Evolutionary conservation across 768 basidiomycete genomes (phyloP).

Genomic region (Lentinula edodes): DNA sequence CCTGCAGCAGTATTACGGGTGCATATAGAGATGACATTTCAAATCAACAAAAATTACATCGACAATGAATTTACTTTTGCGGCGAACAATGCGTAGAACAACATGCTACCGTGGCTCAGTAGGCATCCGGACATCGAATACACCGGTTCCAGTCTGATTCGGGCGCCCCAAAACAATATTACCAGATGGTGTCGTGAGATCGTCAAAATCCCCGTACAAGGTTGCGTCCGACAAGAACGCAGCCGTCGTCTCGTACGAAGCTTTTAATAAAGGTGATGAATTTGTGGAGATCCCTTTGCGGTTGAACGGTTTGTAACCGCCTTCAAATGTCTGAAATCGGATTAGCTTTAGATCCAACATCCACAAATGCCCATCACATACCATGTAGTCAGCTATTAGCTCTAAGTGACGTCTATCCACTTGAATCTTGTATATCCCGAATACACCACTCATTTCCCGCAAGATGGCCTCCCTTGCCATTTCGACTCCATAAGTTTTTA

Average conservation of each 20-base stretch:
- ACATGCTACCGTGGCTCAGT: slow-evolving; percentile 10
- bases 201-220: slow-evolving; percentile 92
- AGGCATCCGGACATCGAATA: slow-evolving; percentile 81
- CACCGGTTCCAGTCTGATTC: slow-evolving; percentile 88
- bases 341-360: background rate
- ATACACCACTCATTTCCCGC: slow-evolving; percentile 86
- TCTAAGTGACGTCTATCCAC: slow-evolving; percentile 93
- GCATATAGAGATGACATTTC: background rate
- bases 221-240: slow-evolving; percentile 93
- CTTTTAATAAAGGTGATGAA: slow-evolving; percentile 94
- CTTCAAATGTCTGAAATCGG: slow-evolving; percentile 80
- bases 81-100: background rate
- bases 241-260: slow-evolving; percentile 95
- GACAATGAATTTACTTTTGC: slow-evolving; percentile 2
- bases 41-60: background rate
- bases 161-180: slow-evolving; percentile 89
- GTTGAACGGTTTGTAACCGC: slow-evolving; percentile 97
- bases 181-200: slow-evolving; percentile 83
- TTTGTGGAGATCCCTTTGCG: slow-evolving; percentile 90
- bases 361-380: slow-evolving; percentile 30
- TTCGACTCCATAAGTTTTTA: slow-evolving; percentile 94
- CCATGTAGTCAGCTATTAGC: slow-evolving; percentile 99
- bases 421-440: slow-evolving; percentile 92
- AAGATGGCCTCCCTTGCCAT: slow-evolving; percentile 91
- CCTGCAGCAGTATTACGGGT: too few relatives aligned